phyloP scores from a whole-genome alignment of 2,329 filamentous ascomycete species.

The Thielaviopsis musarum region DNA sequence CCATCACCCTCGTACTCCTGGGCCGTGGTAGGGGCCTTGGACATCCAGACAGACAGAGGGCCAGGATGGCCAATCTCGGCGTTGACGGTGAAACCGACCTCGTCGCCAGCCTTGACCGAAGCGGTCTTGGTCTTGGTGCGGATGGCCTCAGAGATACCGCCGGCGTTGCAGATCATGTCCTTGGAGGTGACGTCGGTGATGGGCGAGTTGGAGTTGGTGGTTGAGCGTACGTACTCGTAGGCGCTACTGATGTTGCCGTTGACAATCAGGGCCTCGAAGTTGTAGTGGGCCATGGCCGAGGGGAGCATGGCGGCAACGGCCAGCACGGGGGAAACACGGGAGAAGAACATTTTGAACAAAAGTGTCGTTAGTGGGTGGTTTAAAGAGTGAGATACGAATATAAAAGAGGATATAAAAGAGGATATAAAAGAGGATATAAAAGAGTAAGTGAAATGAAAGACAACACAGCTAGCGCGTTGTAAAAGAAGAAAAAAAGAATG shows the following conservation, averaged over 20 bases:
- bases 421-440: background rate
- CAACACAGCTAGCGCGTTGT: conserved; percentile 2
- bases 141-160: conserved; percentile 6
- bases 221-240: conserved; percentile 33
- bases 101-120: conserved; percentile 23
- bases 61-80: conserved; percentile 23
- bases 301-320: conserved; percentile 17
- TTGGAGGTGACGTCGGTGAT: conserved; percentile 22
- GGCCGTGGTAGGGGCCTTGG: conserved; percentile 21
- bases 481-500: background rate
- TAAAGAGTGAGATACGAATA: background rate
- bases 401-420: background rate
- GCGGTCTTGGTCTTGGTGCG: conserved; percentile 16
- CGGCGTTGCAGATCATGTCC: conserved; percentile 19
- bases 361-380: background rate
- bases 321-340: conserved; percentile 15
- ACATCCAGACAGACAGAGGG: conserved; percentile 22
- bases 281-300: conserved; percentile 23
- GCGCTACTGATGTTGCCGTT: conserved; percentile 28
- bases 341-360: conserved; percentile 16
- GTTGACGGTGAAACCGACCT: conserved; percentile 23
- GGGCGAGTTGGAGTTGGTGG: conserved; percentile 28
- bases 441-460: background rate
- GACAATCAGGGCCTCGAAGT: conserved; percentile 28
- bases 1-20: conserved; percentile 20